Evolutionary conservation across 495 filamentous ascomycete species (phyloP), one percentile per base, ranked within the genome.

Genomic region (Delitschia confertaspora): DNA sequence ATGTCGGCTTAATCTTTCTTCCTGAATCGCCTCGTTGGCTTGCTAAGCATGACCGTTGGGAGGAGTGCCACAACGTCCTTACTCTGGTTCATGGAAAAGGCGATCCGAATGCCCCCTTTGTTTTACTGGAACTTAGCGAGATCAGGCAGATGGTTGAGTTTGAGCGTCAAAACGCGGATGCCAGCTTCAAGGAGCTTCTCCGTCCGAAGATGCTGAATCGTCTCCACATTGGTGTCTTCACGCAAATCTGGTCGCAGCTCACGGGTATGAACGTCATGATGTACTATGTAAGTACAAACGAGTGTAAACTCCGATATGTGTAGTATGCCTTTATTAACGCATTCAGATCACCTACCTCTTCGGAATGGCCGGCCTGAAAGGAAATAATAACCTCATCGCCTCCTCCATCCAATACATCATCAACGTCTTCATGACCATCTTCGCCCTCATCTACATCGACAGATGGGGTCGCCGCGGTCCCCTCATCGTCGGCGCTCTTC

Each of bases 261-360:
- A 84, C 82, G 0, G 85, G 85, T 10, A 86, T 86, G 79, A 88
- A 87, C 57, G 82, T 86, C 9, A 88, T 88, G 82, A 85, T 86
- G 75, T 74, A 76, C 53, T 65, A 26, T n/a, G 26, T 47, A 19
- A 30, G 44, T 37, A 4, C 27, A 40, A n/a, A 44, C 7, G 10
- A 13, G 5, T 38, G 7, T 21, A 16, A 6, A 10, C 18, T 36
- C 4, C 4, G 11, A 14, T 40, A 9, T 23, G 10, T 16, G 18
- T 35, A 8, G 18, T n/a, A 3, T 40, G 3, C n/a, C 22, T 23
- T 10, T 11, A 3, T 5, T 35, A 24, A 7, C 14, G 11, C 26
- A 27, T 33, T 47, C 57, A 76, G 45, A 71, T 74, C 32, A 70
- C 64, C 33, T 63, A 58, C 31, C 53, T 62, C 16, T 62, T 53